Evolutionary conservation across 345 rosid species (phyloP), one percentile per base, ranked within the genome.

Genomic region (Luvunga scandens): DNA sequence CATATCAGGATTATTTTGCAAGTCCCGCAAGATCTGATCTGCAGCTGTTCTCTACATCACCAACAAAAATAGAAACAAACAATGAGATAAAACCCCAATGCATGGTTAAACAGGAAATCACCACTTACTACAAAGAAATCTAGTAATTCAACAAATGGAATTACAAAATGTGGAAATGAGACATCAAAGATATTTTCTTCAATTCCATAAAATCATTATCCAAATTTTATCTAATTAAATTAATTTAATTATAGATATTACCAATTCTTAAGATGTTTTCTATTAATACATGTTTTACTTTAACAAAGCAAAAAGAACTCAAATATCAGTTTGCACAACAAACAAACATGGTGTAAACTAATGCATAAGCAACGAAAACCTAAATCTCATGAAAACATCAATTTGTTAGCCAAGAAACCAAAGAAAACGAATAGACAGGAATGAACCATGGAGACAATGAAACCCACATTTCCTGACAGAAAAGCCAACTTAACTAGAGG

Each of bases 1-100:
- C 90, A 90, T 94, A 73, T 93, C 98, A 61, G 96, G 96, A 84
- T 97, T 97, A 69, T 87, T 91, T 83, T 97, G 99, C 87, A 97
- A 81, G 57, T 94, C 99, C 89, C 97, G 97, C 92, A 97, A 83
- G 74, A 97, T 90, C 80, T 93, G 92, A 83, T 97, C 99, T 0
- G 99, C 99, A 63, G 97, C 94, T 33, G 94, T 88, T 79, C 99
- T 97, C 99, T 97, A 84, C 33, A 34, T 45, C 42, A 71, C 73
- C 84, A 70, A 82, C 27, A 57, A 63, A 38, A 28, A 80, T 28
- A 45, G 34, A 57, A 69, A 73, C 36, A 73, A 34, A 71, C 42
- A 31, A 45, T 5, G 42, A 1, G 45, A 81, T 55, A 78, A 42
- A 69, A 59, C 13, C 60, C 9, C 60, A 24, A 50, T 21, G 24